phyloP scores from a whole-genome alignment of 2,329 filamentous ascomycete genomes.

The Capronia americana region DNA sequence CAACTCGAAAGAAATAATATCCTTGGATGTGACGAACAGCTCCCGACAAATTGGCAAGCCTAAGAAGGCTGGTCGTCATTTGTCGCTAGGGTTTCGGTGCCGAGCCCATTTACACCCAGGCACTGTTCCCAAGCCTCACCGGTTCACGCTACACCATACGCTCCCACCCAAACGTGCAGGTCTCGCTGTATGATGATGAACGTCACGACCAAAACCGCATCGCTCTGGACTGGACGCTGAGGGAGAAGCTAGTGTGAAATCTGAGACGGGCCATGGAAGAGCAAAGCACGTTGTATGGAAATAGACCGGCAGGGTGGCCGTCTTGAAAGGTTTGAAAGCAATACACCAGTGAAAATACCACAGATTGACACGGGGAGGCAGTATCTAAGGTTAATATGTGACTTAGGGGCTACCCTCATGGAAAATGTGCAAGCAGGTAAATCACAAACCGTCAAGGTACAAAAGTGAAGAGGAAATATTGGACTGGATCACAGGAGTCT shows the following conservation, averaged over 20 bases:
- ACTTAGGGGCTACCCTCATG: not conserved
- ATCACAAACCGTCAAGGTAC: not conserved
- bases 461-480: not conserved
- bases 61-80: not conserved
- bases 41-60: not conserved
- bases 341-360: not conserved
- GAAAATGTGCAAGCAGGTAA: not conserved
- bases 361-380: not conserved
- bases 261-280: not conserved
- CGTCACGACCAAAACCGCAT: not conserved
- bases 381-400: not conserved
- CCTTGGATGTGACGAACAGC: not conserved
- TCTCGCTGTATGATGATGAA: not conserved
- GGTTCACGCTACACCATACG: not conserved
- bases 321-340: not conserved
- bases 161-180: not conserved
- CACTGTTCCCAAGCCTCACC: not conserved
- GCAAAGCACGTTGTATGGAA: not conserved
- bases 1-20: not conserved
- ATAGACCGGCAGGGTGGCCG: not conserved
- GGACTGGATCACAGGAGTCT: not conserved
- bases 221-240: not conserved
- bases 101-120: not conserved
- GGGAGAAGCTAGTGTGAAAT: not conserved
- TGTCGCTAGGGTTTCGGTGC: not conserved